Conservation (phyloP, 169 alveolate genomes). For the Plasmodium chabaudi region DNA sequence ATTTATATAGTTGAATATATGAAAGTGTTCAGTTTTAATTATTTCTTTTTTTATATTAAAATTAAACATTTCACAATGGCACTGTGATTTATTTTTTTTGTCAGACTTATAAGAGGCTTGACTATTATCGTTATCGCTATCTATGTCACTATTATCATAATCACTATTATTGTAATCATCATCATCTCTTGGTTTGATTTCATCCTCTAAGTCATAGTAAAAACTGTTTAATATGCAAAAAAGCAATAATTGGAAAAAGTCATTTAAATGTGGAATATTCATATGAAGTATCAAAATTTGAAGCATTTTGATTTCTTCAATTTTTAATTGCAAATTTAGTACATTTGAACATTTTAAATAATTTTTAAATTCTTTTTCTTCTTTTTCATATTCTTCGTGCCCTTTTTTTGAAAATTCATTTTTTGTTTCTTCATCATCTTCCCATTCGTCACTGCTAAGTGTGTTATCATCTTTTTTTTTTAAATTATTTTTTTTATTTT, state of each 20-base stretch:
- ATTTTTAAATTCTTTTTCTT: slow-evolving; percentile 11
- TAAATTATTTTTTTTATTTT: not conserved
- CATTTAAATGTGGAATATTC: slow-evolving; percentile 41
- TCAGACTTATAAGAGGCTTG: too few relatives aligned
- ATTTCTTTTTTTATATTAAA: slow-evolving; percentile 28
- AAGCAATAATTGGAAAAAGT: slow-evolving; percentile 44
- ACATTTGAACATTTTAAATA: slow-evolving; percentile 26
- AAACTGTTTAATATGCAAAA: slow-evolving; percentile 62
- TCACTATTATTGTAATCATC: not conserved
- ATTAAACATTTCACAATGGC: slow-evolving; percentile 52
- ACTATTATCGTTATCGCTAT: not conserved
- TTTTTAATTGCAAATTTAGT: slow-evolving; percentile 24
- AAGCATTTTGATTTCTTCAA: slow-evolving; percentile 40
- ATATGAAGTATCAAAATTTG: slow-evolving; percentile 60
- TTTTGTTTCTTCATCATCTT: not conserved
- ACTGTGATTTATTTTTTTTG: not conserved
- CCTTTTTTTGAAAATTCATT: not conserved
- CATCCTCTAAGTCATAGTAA: not conserved
- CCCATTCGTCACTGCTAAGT: not conserved
- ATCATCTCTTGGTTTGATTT: not conserved
- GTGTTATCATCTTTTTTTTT: not conserved
- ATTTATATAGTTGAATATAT: slow-evolving; percentile 16
- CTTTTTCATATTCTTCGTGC: slow-evolving; percentile 14
- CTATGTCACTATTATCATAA: not conserved
- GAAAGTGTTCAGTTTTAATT: slow-evolving; percentile 19